phyloP scores from a whole-genome alignment of 1,284 basidiomycete genomes.

The Cutaneotrichosporon dermatis region DNA sequence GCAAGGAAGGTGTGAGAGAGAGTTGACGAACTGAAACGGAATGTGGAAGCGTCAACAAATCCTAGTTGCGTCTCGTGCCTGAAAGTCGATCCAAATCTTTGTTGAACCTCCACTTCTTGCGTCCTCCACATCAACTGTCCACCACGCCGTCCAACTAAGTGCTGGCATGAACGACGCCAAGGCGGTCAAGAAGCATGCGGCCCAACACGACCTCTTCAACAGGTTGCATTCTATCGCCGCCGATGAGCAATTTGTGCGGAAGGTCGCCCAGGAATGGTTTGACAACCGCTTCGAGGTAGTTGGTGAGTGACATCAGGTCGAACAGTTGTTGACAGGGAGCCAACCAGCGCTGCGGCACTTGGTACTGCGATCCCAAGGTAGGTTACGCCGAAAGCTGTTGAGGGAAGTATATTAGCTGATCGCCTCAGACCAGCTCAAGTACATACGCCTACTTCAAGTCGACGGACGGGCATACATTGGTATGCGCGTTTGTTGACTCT shows the following conservation, averaged over 20 bases:
- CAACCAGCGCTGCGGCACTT: slow-evolving; percentile 88
- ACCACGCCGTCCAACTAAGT: too few species aligned
- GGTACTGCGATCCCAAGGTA: slow-evolving; percentile 76
- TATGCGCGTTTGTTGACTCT: slow-evolving; percentile 26
- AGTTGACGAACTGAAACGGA: background rate
- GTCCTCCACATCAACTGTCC: too few species aligned
- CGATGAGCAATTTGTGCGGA: slow-evolving; percentile 66
- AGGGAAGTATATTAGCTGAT: slow-evolving; percentile 2
- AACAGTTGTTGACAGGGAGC: slow-evolving; percentile 51
- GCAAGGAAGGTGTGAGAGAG: background rate
- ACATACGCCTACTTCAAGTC: slow-evolving; percentile 86
- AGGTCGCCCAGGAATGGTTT: slow-evolving; percentile 56
- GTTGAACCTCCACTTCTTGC: too few species aligned
- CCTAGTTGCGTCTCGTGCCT: slow-evolving; percentile 3
- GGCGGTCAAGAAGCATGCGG: slow-evolving; percentile 41
- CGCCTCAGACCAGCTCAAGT: slow-evolving; percentile 41
- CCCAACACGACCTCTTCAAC: slow-evolving; percentile 67
- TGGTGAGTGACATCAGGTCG: slow-evolving; percentile 22
- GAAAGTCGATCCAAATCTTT: background rate
- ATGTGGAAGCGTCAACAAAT: slow-evolving; percentile 3
- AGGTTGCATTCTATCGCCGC: slow-evolving; percentile 77
- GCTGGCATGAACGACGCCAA: slow-evolving; percentile 21
- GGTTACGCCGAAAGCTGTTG: slow-evolving; percentile 2
- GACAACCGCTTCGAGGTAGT: slow-evolving; percentile 36
- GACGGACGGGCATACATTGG: slow-evolving; percentile 83